Conservation (phyloP, 1,284 basidiomycete species). For the Leccinum fallax region DNA sequence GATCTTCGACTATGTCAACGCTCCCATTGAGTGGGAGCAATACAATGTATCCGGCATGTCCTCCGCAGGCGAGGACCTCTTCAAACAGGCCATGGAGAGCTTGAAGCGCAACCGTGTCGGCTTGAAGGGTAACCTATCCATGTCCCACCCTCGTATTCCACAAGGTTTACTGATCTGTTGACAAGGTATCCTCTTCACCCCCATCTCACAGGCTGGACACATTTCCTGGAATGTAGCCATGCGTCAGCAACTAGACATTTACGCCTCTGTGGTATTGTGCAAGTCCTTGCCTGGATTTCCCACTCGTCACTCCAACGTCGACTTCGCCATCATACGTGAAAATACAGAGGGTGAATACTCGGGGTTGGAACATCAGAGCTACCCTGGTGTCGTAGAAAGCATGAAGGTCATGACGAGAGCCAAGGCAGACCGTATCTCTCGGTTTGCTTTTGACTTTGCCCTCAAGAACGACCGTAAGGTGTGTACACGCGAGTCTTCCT, state of each 20-base stretch:
- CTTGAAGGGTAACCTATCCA: constrained; percentile 76
- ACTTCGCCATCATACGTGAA: constrained; percentile 99
- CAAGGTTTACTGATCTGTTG: constrained; percentile 5
- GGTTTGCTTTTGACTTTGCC: constrained; percentile 99
- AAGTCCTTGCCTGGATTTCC: constrained; percentile 98
- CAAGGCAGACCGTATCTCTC: constrained; percentile 95
- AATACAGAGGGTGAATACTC: constrained; percentile 99
- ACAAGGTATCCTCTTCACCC: constrained; percentile 96
- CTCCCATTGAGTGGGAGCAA: constrained; percentile 99
- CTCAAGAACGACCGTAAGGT: constrained; percentile 98
- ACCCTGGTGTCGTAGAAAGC: constrained; percentile 97
- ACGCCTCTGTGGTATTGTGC: constrained; percentile 97
- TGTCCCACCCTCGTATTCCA: background rate
- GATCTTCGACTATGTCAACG: constrained; percentile 97
- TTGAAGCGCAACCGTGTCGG: constrained; percentile 97
- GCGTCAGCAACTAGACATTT: constrained; percentile 99
- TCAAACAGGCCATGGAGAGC: constrained; percentile 97
- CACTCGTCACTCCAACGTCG: constrained; percentile 95
- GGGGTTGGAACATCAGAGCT: constrained; percentile 97
- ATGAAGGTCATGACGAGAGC: constrained; percentile 96
- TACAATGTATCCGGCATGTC: constrained; percentile 98
- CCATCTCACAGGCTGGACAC: constrained; percentile 94
- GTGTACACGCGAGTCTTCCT: constrained; percentile 15
- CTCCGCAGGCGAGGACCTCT: constrained; percentile 90
- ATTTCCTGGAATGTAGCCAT: constrained; percentile 99